A percentile compares a stretch with the other conserved stretches of the same genome.
Conservation (phyloP, 352 stramenopile genomes). For the Globisporangium echinulatum region DNA sequence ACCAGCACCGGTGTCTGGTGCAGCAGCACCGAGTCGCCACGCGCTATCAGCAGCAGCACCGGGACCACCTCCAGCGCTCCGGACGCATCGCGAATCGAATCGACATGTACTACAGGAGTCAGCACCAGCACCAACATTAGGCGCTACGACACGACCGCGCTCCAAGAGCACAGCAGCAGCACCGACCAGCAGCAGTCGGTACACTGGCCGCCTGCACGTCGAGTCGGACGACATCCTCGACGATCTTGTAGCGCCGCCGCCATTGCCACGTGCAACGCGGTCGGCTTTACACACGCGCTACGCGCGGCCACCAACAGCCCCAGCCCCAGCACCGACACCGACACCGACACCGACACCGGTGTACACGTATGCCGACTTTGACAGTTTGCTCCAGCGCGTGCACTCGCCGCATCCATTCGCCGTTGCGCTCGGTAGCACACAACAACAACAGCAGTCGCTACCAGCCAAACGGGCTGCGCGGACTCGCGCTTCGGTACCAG, state of each 20-base stretch:
- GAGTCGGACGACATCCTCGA: slow-evolving; percentile 33
- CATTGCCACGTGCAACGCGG: background rate
- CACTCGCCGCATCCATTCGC: slow-evolving; percentile 24
- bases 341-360: slow-evolving; percentile 1
- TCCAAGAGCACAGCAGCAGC: background rate
- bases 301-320: slow-evolving; percentile 6
- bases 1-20: background rate
- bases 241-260: slow-evolving; percentile 17
- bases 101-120: background rate
- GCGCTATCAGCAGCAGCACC: background rate
- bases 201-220: background rate
- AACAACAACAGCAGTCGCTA: no score
- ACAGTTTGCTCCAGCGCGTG: slow-evolving; percentile 27
- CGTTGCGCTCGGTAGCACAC: background rate
- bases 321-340: slow-evolving; percentile 10
- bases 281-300: background rate
- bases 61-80: background rate
- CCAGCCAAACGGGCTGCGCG: no score
- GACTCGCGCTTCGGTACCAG: background rate
- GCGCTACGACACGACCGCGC: background rate
- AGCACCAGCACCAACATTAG: background rate
- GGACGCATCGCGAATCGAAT: no score
- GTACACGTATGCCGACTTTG: slow-evolving; percentile 30
- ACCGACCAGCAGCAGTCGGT: no score
- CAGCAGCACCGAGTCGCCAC: background rate